A percentile compares a stretch with the other conserved stretches of the same genome.
phyloP scores from a whole-genome alignment of 495 filamentous ascomycete genomes.

The Podospora sp. region DNA sequence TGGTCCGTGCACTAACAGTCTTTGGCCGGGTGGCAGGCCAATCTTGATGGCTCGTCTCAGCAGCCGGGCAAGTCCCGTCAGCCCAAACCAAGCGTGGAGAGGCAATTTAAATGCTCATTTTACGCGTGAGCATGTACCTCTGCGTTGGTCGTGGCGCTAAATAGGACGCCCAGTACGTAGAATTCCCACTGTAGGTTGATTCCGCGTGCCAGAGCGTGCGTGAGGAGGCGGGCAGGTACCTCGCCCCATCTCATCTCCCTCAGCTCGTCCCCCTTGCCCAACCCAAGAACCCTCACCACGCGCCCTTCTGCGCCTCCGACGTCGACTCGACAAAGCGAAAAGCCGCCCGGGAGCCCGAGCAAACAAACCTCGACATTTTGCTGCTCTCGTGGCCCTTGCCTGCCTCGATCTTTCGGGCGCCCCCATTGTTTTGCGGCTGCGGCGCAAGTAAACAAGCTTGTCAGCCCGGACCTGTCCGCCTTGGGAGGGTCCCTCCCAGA shows the following conservation, averaged over 20 bases:
- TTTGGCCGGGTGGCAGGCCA: background rate
- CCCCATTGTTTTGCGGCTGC: conserved; percentile 31
- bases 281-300: background rate
- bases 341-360: background rate
- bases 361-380: background rate
- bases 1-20: conserved; percentile 12
- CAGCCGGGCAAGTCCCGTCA: conserved; percentile 10
- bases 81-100: conserved; percentile 14
- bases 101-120: conserved; percentile 24
- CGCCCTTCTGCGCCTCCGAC: conserved; percentile 10
- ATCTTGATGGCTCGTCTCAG: conserved; percentile 3
- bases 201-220: background rate
- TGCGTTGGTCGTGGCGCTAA: conserved; percentile 7
- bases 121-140: conserved; percentile 8
- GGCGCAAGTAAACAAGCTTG: conserved; percentile 32
- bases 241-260: conserved; percentile 19
- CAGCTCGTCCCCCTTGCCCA: too few species aligned
- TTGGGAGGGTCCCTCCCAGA: background rate
- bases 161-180: background rate
- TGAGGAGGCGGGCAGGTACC: background rate
- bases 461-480: conserved; percentile 8
- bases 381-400: background rate
- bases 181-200: conserved; percentile 2
- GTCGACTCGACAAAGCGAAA: background rate
- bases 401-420: background rate